Conservation (phyloP, 441 rosid species). For the Pelargonium cotyledonis region DNA sequence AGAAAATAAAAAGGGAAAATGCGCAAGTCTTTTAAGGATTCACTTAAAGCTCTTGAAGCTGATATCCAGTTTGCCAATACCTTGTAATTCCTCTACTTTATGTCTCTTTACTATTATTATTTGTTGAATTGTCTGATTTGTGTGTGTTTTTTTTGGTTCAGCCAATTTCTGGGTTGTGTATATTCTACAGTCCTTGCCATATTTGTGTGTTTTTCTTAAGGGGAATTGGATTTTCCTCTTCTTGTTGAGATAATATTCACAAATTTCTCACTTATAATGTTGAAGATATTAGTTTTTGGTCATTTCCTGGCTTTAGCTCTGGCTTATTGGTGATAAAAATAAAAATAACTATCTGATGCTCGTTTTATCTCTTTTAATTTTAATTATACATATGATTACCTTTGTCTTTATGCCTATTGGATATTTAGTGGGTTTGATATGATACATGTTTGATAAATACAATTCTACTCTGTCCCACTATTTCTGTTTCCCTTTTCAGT, state of each 20-base stretch:
- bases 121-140: neutral
- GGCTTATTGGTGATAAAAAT: neutral
- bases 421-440: neutral
- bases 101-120: neutral
- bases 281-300: neutral
- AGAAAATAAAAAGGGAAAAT: constrained; percentile 29
- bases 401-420: neutral
- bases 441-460: neutral
- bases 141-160: no score
- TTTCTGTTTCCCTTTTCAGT: neutral
- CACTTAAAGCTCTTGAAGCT: constrained; percentile 94
- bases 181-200: no score
- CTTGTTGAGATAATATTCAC: neutral
- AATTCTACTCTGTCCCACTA: neutral
- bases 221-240: neutral
- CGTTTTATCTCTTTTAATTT: neutral
- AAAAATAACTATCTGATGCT: neutral
- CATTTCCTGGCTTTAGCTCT: neutral
- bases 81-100: constrained; percentile 42
- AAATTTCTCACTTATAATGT: no score
- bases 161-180: no score
- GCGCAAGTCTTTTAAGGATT: constrained; percentile 93
- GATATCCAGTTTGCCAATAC: constrained; percentile 97
- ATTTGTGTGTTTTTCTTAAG: neutral
- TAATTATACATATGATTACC: neutral